Percentiles rank a stretch among this genome's conserved stretches.
These are phyloP conservation scores for Odontarrhena argentea DNA, from an alignment of 345 rosid species.

Conservation along the genomic window DNA sequence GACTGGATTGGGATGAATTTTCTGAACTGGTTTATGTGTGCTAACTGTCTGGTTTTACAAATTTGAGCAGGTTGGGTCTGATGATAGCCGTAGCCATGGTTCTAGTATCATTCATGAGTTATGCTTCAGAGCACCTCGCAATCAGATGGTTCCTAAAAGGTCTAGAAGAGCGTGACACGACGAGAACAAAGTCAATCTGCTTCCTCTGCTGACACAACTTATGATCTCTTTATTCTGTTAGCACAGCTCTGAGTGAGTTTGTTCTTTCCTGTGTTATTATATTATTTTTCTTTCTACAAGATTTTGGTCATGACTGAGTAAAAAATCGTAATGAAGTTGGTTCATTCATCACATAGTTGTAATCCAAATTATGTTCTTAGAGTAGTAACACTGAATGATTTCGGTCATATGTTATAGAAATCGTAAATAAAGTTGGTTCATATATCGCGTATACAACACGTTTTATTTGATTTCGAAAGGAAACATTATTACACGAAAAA, in stretches of 20 bases:
- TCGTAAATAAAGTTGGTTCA: too few species aligned
- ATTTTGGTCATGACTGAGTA: too few species aligned
- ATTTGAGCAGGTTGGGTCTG: constrained; percentile 69
- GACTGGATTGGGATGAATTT: background rate
- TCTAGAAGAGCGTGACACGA: constrained; percentile 61
- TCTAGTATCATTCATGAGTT: constrained; percentile 86
- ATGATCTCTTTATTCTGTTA: constrained; percentile 15
- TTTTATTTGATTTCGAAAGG: constrained; percentile 5
- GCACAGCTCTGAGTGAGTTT: constrained; percentile 4
- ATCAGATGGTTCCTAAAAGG: constrained; percentile 67
- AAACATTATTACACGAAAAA: background rate
- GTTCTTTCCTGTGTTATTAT: background rate
- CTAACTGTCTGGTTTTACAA: constrained; percentile 8
- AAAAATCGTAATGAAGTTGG: too few species aligned
- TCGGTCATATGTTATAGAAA: too few species aligned
- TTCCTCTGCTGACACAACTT: constrained; percentile 47
- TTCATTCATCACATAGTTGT: too few species aligned
- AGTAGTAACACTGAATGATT: too few species aligned
- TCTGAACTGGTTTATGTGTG: constrained; percentile 11
- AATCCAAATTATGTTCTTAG: too few species aligned
- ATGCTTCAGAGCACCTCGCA: constrained; percentile 84
- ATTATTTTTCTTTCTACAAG: background rate
- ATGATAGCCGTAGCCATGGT: constrained; percentile 79
- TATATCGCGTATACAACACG: constrained; percentile 4
- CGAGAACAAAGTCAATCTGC: constrained; percentile 52